Evolutionary conservation across 202 grass and related monocot species (phyloP).

Genomic region (Hordeum pubiflorum): DNA sequence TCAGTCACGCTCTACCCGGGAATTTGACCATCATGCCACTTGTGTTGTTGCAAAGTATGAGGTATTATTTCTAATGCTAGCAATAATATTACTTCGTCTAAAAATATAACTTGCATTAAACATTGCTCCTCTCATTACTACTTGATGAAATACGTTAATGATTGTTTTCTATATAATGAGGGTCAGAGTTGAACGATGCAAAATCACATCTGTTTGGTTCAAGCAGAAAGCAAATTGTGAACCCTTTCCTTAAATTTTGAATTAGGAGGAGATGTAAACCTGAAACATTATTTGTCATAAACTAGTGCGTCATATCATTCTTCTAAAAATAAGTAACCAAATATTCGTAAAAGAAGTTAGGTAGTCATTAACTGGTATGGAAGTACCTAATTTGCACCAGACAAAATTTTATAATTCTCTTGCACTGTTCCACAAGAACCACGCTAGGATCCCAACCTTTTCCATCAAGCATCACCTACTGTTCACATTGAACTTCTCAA

Average conservation of each 20-base stretch:
- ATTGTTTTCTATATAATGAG: not conserved
- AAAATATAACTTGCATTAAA: not conserved
- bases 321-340: not conserved
- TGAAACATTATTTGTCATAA: not conserved
- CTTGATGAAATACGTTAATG: not conserved
- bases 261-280: not conserved
- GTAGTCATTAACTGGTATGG: not conserved
- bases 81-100: not conserved
- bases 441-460: not conserved
- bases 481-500: not conserved
- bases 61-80: slow-evolving; percentile 45
- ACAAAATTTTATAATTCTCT: not conserved
- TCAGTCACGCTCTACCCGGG: slow-evolving; percentile 72
- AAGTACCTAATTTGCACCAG: not conserved
- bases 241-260: not conserved
- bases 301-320: not conserved
- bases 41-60: slow-evolving; percentile 82
- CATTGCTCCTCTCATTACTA: not conserved
- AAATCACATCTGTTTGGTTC: not conserved
- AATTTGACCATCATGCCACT: slow-evolving; percentile 91
- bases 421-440: not conserved
- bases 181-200: not conserved
- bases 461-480: not conserved
- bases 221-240: not conserved
- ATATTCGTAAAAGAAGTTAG: not conserved